Evolutionary conservation across 192 early-diverging fungal genomes (phyloP), one percentile per base, ranked within the genome.

Genomic region (Coemansia sp.): DNA sequence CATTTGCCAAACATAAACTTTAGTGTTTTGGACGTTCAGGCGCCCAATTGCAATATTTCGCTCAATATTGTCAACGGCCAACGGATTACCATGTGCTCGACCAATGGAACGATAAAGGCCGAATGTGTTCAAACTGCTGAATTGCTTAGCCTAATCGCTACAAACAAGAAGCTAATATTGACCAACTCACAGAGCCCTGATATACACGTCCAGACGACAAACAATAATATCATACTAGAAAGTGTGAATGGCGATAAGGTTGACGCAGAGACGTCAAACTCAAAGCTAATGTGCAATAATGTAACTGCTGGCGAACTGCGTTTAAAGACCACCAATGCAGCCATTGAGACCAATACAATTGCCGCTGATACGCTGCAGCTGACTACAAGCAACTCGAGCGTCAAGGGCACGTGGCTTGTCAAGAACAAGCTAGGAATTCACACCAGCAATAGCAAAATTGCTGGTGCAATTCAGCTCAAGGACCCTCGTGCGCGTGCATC

Each of bases 391-490:
- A 55, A 55, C 11, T 55, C 53, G 4, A 19, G 16, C 27, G 7
- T 55, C 2, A 55, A 55, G 53, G 53, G 53, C 10, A 29, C 25
- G 16, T 55, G 53, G 53, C n/a, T 55, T 55, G 27, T 55, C 27
- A 55, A 55, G n/a, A 29, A 55, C 23, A 55, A 55, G 27, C 53
- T 55, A 14, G 43, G 31, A 3, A 37, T 77, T 0, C 43, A 10
- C 9, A 71, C 74, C 1, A 54, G 68, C 1, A 77, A 71, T 35
- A 55, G 65, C 39, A 64, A 47, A 16, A 71, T 77, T 37, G 21
- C 31, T 31, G 69, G 52, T 1, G 22, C 49, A 35, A 14, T 55
- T 16, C 25, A 55, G 53, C 29, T 55, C 27, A 55, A 55, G 29
- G 53, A 55, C 16, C 19, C 53, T 16, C 53, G 14, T 26, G 23